phyloP scores from a whole-genome alignment of 1,284 basidiomycete species.

The Ceratobasidium sp. region DNA sequence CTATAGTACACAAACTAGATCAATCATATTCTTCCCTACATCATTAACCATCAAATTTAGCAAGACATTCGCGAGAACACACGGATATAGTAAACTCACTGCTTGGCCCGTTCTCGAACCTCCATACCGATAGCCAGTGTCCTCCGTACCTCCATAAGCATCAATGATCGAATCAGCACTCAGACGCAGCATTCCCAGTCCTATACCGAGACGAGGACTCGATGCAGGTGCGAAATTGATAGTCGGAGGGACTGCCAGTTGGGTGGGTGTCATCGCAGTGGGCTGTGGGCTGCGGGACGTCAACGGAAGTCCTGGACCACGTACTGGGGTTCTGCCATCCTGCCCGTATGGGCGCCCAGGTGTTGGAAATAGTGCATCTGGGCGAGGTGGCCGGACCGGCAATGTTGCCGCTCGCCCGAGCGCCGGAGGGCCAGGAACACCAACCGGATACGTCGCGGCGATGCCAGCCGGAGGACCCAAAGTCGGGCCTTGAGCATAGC shows the following conservation, averaged over 20 bases:
- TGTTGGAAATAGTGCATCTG: background rate
- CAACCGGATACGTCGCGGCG: background rate
- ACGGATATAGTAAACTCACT: slow-evolving; percentile 10
- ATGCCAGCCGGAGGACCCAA: background rate
- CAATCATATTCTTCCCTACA: slow-evolving; percentile 37
- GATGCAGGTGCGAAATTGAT: slow-evolving; percentile 3
- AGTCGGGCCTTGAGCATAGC: background rate
- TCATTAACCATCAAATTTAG: background rate
- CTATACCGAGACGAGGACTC: slow-evolving; percentile 20
- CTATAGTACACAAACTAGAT: background rate
- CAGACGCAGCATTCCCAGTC: slow-evolving; percentile 34
- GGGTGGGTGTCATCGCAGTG: background rate
- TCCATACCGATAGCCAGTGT: slow-evolving; percentile 39
- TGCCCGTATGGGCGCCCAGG: background rate
- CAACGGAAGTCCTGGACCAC: background rate
- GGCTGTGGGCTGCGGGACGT: background rate
- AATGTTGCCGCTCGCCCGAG: background rate
- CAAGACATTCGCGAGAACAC: background rate
- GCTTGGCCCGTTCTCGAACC: slow-evolving; percentile 24
- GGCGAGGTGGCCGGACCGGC: background rate
- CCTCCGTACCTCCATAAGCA: slow-evolving; percentile 26
- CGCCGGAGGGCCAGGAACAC: background rate
- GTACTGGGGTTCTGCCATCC: background rate
- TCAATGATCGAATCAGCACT: slow-evolving; percentile 44
- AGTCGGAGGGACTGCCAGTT: background rate